Percentiles rank a stretch among this genome's conserved stretches.
Conservation (phyloP, 768 basidiomycete species). For the Pulveroboletus sp. region DNA sequence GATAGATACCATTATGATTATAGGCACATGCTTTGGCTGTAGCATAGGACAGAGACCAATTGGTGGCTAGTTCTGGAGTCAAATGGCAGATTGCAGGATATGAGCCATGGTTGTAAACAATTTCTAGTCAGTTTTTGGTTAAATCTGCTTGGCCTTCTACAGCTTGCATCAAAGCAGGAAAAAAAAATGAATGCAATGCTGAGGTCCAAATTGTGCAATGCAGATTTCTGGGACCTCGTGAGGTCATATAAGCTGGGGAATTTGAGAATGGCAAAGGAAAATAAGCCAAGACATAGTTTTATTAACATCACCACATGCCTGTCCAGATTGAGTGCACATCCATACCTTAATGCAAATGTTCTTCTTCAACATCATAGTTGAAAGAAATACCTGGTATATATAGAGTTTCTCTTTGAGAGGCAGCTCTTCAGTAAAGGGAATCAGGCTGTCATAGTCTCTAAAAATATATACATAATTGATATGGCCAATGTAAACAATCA, state of each 20-base stretch:
- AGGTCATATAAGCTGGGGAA: neutral
- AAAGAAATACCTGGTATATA: slow-evolving; percentile 1
- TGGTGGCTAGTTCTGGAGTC: slow-evolving; percentile 1
- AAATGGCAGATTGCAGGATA: slow-evolving; percentile 2
- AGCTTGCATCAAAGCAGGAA: slow-evolving; percentile 1
- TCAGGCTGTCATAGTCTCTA: neutral
- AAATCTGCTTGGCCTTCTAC: neutral
- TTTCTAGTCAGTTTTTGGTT: neutral
- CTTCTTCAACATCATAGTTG: neutral
- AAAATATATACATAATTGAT: neutral
- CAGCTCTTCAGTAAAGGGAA: slow-evolving; percentile 3
- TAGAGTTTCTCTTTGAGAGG: neutral
- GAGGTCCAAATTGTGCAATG: neutral
- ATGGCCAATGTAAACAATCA: neutral
- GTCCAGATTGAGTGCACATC: neutral
- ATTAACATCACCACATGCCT: neutral
- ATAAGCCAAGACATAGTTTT: neutral
- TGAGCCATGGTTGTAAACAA: neutral
- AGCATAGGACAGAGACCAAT: slow-evolving; percentile 4
- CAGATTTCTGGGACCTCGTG: slow-evolving; percentile 6
- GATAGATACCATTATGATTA: slow-evolving; percentile 2
- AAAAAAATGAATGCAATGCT: neutral
- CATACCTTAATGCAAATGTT: neutral
- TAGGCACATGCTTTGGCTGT: neutral
- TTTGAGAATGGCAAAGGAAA: neutral